Evolutionary conservation across 257 asterid species (phyloP), one percentile per base, ranked within the genome.

Genomic region (Jacaranda copaia): DNA sequence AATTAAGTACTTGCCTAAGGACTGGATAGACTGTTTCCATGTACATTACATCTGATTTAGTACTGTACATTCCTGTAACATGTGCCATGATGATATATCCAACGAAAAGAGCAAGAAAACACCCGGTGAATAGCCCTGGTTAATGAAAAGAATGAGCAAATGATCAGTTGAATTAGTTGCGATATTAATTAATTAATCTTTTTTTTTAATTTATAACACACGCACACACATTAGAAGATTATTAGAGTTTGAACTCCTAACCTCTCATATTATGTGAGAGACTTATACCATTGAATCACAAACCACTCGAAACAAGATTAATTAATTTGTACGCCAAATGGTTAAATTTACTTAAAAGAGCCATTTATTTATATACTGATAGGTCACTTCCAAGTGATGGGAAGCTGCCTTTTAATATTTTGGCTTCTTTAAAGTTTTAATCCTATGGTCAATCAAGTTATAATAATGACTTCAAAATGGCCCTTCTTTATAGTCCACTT

Each of bases 1-100:
- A 6, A 53, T 55, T 9, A n/a, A n/a, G n/a, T n/a, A 60, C 96
- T 94, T 86, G 91, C 99, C 98, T 92, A 55, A 94, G 88, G 66
- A 94, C 87, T 8, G 99, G 98, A 70, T 89, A 92, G 45, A 92
- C 91, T 12, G 99, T 94, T 86, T 92, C 97, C 99, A 92, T 94
- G 88, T 94, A 94, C 73, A 88, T 73, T 61, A 84, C 77, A 40
- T 91, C 82, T 16, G 98, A 88, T 63, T 76, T 75, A 70, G 93
- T 81, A 63, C 64, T 77, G 62, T 92, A 94, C 89, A 84, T 82
- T 78, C 99, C 97, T 1, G 97, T 89, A 18, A 87, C 76, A 79
- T 87, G 96, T 51, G 98, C 97, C 93, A 92, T 86, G 84, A 92
- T 85, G 49, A 83, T 84, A 51, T 94, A 94, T 74, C 99, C 99